A percentile compares a stretch with the other conserved stretches of the same genome.
Evolutionary conservation across 2,329 filamentous ascomycete genomes (phyloP).

Genomic region (Cladobotryum mycophilum): DNA sequence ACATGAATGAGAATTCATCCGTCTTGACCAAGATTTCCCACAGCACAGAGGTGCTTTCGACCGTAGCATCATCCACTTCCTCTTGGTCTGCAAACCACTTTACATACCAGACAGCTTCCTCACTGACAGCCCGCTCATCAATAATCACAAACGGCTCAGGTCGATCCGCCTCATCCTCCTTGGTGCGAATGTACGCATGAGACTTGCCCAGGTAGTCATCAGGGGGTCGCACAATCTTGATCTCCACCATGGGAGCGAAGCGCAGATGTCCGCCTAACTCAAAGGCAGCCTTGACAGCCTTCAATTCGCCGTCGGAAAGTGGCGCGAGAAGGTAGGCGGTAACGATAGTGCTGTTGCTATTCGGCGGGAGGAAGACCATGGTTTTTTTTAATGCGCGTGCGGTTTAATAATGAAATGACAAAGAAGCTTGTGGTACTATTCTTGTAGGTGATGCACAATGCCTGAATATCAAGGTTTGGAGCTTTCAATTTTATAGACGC

Average conservation of each 20-base stretch:
- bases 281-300: conserved; percentile 15
- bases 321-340: conserved; percentile 2
- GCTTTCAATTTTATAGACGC: too few relatives aligned
- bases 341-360: neutral
- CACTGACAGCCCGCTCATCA: conserved; percentile 10
- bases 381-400: neutral
- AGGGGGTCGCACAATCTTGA: conserved; percentile 17
- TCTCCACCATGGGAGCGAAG: conserved; percentile 16
- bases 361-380: conserved; percentile 1
- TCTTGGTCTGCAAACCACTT: conserved; percentile 14
- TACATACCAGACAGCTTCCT: conserved; percentile 18
- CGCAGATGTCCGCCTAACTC: conserved; percentile 16
- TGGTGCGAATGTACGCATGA: conserved; percentile 16
- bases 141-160: conserved; percentile 15
- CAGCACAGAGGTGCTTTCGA: conserved; percentile 15
- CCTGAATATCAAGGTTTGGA: too few relatives aligned
- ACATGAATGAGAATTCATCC: conserved; percentile 14
- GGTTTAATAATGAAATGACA: too few relatives aligned
- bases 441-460: too few relatives aligned
- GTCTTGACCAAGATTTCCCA: conserved; percentile 18
- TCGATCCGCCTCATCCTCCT: conserved; percentile 16
- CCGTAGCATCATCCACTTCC: conserved; percentile 12
- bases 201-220: conserved; percentile 14
- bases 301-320: neutral
- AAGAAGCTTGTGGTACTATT: too few relatives aligned